Conservation (phyloP, 2,329 filamentous ascomycete species). For the Claviceps capensis region DNA sequence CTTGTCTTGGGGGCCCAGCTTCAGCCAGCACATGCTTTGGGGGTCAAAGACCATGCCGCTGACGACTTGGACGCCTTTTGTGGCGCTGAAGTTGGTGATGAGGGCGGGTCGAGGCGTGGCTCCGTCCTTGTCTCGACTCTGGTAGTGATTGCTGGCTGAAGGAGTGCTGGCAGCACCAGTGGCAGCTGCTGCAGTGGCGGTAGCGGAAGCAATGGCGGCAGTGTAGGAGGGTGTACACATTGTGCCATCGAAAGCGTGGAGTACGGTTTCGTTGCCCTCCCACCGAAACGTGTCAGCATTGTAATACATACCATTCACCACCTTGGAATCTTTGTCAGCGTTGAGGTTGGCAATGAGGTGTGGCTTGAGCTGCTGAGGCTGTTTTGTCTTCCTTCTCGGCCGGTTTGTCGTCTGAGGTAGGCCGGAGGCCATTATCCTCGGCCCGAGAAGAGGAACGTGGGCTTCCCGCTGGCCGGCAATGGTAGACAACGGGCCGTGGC, state of each 20-base stretch:
- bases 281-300: slow-evolving; percentile 77
- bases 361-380: slow-evolving; percentile 58
- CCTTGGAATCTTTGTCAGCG: slow-evolving; percentile 61
- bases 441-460: slow-evolving; percentile 38
- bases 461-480: slow-evolving; percentile 40
- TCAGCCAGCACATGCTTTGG: slow-evolving; percentile 94
- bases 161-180: background rate
- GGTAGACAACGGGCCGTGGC: slow-evolving; percentile 38
- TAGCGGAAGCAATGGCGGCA: slow-evolving; percentile 12
- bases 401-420: slow-evolving; percentile 29
- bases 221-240: slow-evolving; percentile 38
- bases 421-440: slow-evolving; percentile 24
- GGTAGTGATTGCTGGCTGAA: slow-evolving; percentile 13
- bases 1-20: slow-evolving; percentile 44
- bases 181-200: background rate
- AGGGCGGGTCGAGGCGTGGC: slow-evolving; percentile 57
- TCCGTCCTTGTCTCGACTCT: slow-evolving; percentile 42
- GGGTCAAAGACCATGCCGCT: slow-evolving; percentile 99
- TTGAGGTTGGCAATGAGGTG: slow-evolving; percentile 79
- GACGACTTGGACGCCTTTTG: slow-evolving; percentile 82
- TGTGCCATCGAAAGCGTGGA: slow-evolving; percentile 62
- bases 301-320: slow-evolving; percentile 83
- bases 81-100: slow-evolving; percentile 77
- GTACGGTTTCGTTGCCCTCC: slow-evolving; percentile 90
- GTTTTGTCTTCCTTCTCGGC: slow-evolving; percentile 43